Evolutionary conservation across 2,329 filamentous ascomycete species (phyloP).

Genomic region (Gnomoniopsis smithogilvyi): DNA sequence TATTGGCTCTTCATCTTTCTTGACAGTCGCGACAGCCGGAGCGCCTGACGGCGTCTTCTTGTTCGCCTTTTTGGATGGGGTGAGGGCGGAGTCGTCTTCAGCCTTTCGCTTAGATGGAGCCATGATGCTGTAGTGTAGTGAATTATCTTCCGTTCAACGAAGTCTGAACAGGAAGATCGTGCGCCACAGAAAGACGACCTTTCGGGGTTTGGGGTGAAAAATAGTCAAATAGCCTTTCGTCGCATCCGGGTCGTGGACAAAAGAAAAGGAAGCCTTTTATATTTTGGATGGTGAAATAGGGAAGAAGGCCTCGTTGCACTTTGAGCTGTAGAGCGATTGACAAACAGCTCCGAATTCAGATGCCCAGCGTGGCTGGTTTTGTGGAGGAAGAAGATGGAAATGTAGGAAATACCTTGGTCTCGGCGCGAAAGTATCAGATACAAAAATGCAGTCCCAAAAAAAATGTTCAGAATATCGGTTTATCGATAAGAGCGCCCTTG

Average conservation of each 20-base stretch:
- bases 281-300: neutral
- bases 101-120: conserved; percentile 57
- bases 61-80: conserved; percentile 21
- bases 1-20: conserved; percentile 77
- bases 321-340: too few relatives aligned
- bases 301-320: too few relatives aligned
- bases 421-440: neutral
- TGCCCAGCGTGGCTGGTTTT: neutral
- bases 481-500: conserved; percentile 20
- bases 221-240: too few relatives aligned
- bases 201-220: too few relatives aligned
- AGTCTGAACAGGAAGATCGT: neutral
- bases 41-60: conserved; percentile 3
- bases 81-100: conserved; percentile 22
- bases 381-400: neutral
- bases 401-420: neutral
- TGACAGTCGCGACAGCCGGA: conserved; percentile 41
- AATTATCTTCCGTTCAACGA: neutral
- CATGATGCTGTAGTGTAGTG: conserved; percentile 37
- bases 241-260: neutral
- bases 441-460: neutral
- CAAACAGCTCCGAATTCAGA: too few relatives aligned
- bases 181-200: neutral
- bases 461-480: conserved; percentile 3
- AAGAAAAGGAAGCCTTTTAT: neutral